Base-by-base conservation (phyloP, 2,329 filamentous ascomycete genomes). In the Rutstroemia sp. region DNA sequence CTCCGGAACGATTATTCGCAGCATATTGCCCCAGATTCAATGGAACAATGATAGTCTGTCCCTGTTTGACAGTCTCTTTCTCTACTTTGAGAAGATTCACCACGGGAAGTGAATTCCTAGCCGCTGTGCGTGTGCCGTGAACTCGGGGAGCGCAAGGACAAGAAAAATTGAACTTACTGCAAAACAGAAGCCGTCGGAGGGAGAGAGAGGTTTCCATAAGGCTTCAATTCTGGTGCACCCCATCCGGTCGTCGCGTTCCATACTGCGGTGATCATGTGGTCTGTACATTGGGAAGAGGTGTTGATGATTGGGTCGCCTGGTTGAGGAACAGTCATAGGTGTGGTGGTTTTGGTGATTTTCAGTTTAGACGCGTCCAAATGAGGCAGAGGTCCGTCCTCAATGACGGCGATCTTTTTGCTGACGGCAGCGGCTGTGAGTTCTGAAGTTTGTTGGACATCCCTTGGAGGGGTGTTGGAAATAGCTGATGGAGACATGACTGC, bases 241-340 rank as follows among this genome's bases (percentile, higher is more conserved):
- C 90, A 95, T 64, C 90, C 90, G 19, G 73, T 68, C 45, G 74
- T 69, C 21, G 71, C 73, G 36, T 78, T 83, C 89, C 90, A 95
- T 54, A 75, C 73, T 19, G 78, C 86, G 51, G 84, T 86, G 65
- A 94, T 77, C 90, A 96, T 95, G 77, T 96, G 92, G 77, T 96
- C 91, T 60, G 88, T 91, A 51, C 65, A 67, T 63, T 68, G 65
- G 21, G 66, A 66, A 9, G 58, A 39, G 23, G 63, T 63, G 19
- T 55, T 54, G 30, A 67, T 68, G 50, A 69, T 67, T 40, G 69
- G 68, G 58, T 72, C 77, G 59, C 78, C 75, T 25, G 62, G 57
- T 52, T 76, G 72, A 51, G 80, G 81, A 49, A 84, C 80, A 50
- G 72, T 61, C 59, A 78, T 79, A 1, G 78, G 80, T 55, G 67